Evolutionary conservation across 2,329 filamentous ascomycete genomes (phyloP).

Genomic region (Scedosporium minutisporum): DNA sequence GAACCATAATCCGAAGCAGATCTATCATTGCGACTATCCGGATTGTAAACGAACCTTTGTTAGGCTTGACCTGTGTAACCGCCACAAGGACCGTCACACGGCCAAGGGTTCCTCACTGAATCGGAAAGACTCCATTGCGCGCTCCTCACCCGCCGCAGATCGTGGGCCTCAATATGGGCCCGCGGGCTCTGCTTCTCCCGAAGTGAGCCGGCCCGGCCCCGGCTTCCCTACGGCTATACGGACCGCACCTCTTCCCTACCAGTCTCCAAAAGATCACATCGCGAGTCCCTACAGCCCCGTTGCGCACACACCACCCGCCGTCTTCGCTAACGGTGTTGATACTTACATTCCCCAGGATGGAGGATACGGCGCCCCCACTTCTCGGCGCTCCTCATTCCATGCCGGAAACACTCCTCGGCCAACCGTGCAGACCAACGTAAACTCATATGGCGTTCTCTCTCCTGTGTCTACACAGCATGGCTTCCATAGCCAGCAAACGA

Average conservation of each 20-base stretch:
- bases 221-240: constrained; percentile 29
- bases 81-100: constrained; percentile 71
- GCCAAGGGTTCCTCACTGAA: constrained; percentile 69
- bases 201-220: constrained; percentile 32
- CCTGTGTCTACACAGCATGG: constrained; percentile 40
- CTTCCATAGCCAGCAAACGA: constrained; percentile 36
- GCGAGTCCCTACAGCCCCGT: constrained; percentile 38
- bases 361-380: constrained; percentile 21
- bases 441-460: constrained; percentile 41
- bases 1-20: constrained; percentile 92
- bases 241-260: constrained; percentile 31
- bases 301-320: constrained; percentile 29
- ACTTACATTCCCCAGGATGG: constrained; percentile 32
- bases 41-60: constrained; percentile 88
- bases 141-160: constrained; percentile 23
- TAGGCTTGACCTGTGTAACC: constrained; percentile 81
- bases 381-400: constrained; percentile 23
- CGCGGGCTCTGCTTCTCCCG: constrained; percentile 36
- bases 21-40: constrained; percentile 86
- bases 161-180: constrained; percentile 29
- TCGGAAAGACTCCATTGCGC: constrained; percentile 47
- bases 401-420: constrained; percentile 34
- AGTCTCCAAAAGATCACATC: constrained; percentile 33
- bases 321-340: constrained; percentile 28
- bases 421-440: constrained; percentile 35